Conservation (phyloP, 2,329 filamentous ascomycete genomes). For the Cordyceps javanica region DNA sequence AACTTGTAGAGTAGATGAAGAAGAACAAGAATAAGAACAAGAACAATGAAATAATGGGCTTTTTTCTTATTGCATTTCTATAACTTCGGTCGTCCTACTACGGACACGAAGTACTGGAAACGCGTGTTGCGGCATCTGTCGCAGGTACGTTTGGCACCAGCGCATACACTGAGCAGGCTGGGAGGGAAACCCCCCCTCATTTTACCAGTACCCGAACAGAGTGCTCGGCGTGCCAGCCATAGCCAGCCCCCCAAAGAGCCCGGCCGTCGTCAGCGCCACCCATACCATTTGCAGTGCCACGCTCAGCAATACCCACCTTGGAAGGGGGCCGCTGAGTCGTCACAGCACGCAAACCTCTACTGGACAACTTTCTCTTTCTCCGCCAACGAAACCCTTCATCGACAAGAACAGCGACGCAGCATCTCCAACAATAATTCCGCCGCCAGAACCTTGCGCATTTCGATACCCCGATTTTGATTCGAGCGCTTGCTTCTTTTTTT, state of each 20-base stretch:
- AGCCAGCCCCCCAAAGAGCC: too few species aligned
- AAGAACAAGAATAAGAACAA: background rate
- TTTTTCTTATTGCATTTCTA: background rate
- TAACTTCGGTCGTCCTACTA: too few species aligned
- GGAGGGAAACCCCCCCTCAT: background rate
- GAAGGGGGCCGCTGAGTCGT: background rate
- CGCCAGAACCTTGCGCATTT: background rate
- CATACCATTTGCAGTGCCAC: conserved; percentile 5
- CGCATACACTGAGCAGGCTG: background rate
- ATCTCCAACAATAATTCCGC: background rate
- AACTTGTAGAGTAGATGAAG: background rate
- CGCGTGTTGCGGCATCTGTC: conserved; percentile 3
- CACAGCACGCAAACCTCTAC: conserved; percentile 7
- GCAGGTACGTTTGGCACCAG: conserved; percentile 7
- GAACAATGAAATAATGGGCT: too few species aligned
- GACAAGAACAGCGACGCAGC: background rate
- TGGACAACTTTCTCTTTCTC: background rate
- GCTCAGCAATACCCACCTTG: background rate
- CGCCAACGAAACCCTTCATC: background rate
- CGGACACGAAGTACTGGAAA: background rate
- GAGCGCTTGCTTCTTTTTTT: background rate
- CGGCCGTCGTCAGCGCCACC: conserved; percentile 2
- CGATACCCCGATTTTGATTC: background rate
- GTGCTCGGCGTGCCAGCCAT: background rate
- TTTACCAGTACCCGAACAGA: background rate